A percentile compares a stretch with the other conserved stretches of the same genome.
Conservation (phyloP, 768 basidiomycete genomes). For the Mycena latifolia region DNA sequence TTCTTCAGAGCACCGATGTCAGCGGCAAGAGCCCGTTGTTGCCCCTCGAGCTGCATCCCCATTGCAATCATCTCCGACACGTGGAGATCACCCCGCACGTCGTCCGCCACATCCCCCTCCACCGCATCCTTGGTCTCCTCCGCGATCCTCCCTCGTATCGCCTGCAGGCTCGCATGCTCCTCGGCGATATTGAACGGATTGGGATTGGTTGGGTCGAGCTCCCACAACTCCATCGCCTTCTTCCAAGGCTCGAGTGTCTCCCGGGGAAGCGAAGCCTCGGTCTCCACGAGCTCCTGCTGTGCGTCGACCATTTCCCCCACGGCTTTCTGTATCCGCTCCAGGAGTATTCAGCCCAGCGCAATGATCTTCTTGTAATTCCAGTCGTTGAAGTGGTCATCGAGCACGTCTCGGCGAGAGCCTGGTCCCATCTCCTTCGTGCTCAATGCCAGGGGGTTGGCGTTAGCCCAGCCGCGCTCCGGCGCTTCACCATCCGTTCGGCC, state of each 20-base stretch:
- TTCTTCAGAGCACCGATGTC: conserved; percentile 18
- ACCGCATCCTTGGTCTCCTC: too few species aligned
- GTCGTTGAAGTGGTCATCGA: too few species aligned
- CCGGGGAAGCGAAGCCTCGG: too few species aligned
- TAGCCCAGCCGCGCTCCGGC: conserved; percentile 45
- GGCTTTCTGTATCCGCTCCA: background rate
- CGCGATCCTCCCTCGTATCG: too few species aligned
- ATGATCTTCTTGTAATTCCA: conserved; percentile 1
- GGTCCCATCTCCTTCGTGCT: conserved; percentile 54
- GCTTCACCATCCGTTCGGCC: conserved; percentile 52
- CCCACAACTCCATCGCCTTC: too few species aligned
- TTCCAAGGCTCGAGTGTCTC: background rate
- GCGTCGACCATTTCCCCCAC: background rate
- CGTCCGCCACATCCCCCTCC: too few species aligned
- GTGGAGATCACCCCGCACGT: too few species aligned
- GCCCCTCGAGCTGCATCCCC: too few species aligned
- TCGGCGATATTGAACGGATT: too few species aligned
- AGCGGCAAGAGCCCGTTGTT: background rate
- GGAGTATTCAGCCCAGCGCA: background rate
- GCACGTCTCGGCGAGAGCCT: conserved; percentile 5
- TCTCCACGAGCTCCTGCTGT: background rate
- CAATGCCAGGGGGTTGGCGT: conserved; percentile 43
- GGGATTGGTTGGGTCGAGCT: too few species aligned
- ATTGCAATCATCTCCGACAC: too few species aligned
- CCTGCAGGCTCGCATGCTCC: too few species aligned